Evolutionary conservation across 192 early-diverging fungal species (phyloP).

Genomic region (Linnemannia zychae): DNA sequence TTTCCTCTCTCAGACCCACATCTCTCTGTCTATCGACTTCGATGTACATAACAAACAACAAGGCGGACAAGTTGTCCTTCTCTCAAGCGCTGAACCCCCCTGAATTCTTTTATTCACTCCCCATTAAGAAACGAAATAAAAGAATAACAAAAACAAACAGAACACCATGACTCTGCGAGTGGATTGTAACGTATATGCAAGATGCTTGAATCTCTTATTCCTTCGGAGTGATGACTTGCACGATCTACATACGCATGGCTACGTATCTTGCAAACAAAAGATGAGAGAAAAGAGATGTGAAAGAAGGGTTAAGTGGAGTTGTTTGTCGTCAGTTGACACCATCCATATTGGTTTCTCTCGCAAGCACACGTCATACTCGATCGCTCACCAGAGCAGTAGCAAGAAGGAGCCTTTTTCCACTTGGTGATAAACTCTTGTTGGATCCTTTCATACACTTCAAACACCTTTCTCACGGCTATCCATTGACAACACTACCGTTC

Average conservation of each 20-base stretch:
- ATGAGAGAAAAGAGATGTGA: neutral
- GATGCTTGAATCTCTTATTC: neutral
- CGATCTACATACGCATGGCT: neutral
- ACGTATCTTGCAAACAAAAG: neutral
- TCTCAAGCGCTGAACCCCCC: conserved; percentile 1
- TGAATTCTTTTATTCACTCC: neutral
- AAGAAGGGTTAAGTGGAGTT: neutral
- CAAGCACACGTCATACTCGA: neutral
- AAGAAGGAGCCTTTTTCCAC: too few relatives aligned
- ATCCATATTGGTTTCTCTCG: neutral
- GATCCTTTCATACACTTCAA: too few relatives aligned
- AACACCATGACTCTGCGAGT: neutral
- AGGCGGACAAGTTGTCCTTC: neutral
- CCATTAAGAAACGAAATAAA: neutral
- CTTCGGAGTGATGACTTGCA: neutral
- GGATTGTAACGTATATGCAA: neutral
- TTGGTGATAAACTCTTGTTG: too few relatives aligned
- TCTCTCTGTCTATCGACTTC: neutral
- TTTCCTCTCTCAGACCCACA: neutral
- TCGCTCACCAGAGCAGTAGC: too few relatives aligned
- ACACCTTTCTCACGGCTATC: too few relatives aligned
- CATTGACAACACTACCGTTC: too few relatives aligned
- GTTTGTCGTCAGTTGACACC: neutral
- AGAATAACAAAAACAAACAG: neutral
- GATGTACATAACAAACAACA: conserved; percentile 11